Conservation (phyloP, 768 basidiomycete species). For the Zangia roseola region DNA sequence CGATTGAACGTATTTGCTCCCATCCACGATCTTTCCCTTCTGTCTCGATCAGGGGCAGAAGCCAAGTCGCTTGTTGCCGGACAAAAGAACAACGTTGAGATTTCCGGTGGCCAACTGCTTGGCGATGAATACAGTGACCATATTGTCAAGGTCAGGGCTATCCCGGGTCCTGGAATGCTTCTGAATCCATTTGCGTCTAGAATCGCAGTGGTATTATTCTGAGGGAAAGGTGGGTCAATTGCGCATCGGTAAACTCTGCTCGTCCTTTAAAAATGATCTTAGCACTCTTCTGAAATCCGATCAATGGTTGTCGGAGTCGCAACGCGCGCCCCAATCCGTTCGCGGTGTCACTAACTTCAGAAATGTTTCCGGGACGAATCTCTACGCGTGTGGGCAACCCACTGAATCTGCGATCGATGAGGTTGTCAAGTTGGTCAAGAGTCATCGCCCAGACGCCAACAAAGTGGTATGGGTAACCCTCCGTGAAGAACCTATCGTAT, state of each 20-base stretch:
- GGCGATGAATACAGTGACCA: constrained; percentile 97
- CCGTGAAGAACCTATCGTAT: constrained; percentile 89
- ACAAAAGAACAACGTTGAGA: constrained; percentile 72
- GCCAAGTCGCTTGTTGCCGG: constrained; percentile 58
- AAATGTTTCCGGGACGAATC: constrained; percentile 71
- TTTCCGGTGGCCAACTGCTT: constrained; percentile 78
- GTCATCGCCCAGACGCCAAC: constrained; percentile 55
- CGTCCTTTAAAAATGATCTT: not conserved
- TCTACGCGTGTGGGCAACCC: constrained; percentile 94
- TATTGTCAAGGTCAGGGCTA: constrained; percentile 70
- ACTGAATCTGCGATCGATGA: constrained; percentile 80
- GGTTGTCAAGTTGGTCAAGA: constrained; percentile 65
- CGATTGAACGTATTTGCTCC: constrained; percentile 90
- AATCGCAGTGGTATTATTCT: constrained; percentile 94
- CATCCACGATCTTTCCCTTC: constrained; percentile 78
- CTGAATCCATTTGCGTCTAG: constrained; percentile 36
- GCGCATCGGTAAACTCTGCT: constrained; percentile 3
- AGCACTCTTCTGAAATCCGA: constrained; percentile 92
- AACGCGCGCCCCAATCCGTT: constrained; percentile 62
- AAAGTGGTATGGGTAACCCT: constrained; percentile 88
- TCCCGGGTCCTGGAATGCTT: not conserved
- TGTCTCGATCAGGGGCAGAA: constrained; percentile 69
- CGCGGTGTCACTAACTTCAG: constrained; percentile 97
- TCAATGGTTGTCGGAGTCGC: constrained; percentile 79
- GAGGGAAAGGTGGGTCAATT: constrained; percentile 66